Evolutionary conservation across 495 filamentous ascomycete genomes (phyloP).

Genomic region (Penicillium diatomitis): DNA sequence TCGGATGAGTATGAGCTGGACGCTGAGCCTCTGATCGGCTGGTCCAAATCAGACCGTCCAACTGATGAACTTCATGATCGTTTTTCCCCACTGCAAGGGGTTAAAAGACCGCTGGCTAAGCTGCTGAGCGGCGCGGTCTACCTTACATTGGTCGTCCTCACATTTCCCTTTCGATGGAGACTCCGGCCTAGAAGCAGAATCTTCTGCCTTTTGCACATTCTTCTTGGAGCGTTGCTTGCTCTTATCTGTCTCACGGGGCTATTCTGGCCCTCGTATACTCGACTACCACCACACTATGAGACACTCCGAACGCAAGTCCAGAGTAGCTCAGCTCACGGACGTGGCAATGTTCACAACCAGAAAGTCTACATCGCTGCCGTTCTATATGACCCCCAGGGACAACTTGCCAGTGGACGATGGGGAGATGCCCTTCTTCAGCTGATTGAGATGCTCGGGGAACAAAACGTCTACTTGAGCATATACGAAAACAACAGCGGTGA

Average conservation of each 20-base stretch:
- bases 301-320: slow-evolving; percentile 27
- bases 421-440: slow-evolving; percentile 51
- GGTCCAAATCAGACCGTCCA: slow-evolving; percentile 12
- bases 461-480: slow-evolving; percentile 43
- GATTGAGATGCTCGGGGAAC: slow-evolving; percentile 48
- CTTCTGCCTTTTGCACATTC: slow-evolving; percentile 45
- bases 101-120: neutral
- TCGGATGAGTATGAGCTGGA: slow-evolving; percentile 39
- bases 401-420: slow-evolving; percentile 56
- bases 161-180: slow-evolving; percentile 18
- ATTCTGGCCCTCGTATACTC: slow-evolving; percentile 53
- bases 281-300: slow-evolving; percentile 40
- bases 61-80: slow-evolving; percentile 3
- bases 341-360: slow-evolving; percentile 56
- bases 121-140: neutral
- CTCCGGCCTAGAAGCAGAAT: slow-evolving; percentile 26
- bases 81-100: neutral
- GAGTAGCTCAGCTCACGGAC: slow-evolving; percentile 33
- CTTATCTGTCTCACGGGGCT: slow-evolving; percentile 45
- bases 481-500: slow-evolving; percentile 66
- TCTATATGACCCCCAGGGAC: slow-evolving; percentile 53
- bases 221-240: slow-evolving; percentile 56
- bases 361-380: slow-evolving; percentile 72
- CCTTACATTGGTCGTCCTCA: slow-evolving; percentile 4
- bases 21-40: slow-evolving; percentile 29